Base-by-base conservation (phyloP, 148 eudicot genomes). In the Nepenthes gracilis region DNA sequence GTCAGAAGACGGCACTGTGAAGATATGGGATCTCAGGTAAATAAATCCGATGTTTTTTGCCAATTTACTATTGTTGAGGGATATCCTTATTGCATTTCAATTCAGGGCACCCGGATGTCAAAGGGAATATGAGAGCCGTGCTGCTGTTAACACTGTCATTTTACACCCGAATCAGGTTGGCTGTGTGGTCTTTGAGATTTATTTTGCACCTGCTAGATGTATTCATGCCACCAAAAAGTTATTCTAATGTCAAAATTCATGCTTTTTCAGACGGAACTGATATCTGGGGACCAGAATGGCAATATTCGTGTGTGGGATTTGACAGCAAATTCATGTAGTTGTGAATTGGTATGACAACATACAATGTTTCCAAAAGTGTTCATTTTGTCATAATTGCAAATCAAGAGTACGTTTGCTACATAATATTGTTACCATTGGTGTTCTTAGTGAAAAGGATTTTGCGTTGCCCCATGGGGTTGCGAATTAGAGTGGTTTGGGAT, bases 1-100 rank as follows among this genome's bases (percentile, higher is more conserved):
- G 71, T 93, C 99, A 37, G 99, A 93, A 73, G 97, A 93, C 72
- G 99, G 99, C 70, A 93, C 99, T 1, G 99, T 93, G n/a, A 93
- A 84, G 78, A 84, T 93, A 61, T 93, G 99, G 99, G 99, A 93
- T 67, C 72, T 93, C 56, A 89, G 99, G 99, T 93, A 43, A 54
- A 56, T 40, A 15, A 37, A 23, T 36, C 47, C 38, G 8, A 45
- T 47, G 33, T 6, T 36, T 5, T 7, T 15, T 32, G 48, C 15
- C 33, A 12, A 8, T 34, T 58, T 34, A 58, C 45, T 8, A 12
- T 40, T 35, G 10, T 71, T 59, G 11, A 48, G 59, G 32, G 49
- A 23, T 47, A 33, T 33, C 56, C 48, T 15, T 34, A 34, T 43
- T 70, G 36, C 9, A 37, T 14, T 56, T 40, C 38, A 15, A 63